Base-by-base conservation (phyloP, 78 protist genomes). In the Speleostelium caveatum region DNA sequence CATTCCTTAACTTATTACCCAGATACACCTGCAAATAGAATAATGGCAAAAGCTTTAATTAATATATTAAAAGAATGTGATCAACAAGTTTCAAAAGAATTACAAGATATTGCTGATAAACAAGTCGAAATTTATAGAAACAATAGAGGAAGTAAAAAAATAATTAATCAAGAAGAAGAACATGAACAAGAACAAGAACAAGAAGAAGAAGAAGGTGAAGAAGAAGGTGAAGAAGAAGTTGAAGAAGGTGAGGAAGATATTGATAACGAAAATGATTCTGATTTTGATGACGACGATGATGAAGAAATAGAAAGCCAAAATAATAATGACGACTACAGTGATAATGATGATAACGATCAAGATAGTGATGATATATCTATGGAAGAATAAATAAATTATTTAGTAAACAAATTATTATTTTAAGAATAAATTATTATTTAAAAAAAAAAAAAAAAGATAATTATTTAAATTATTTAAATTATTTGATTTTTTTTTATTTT, bases 1-100 rank as follows among this genome's bases (percentile, higher is more conserved):
- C 53, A 73, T 5, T 97, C 99, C 55, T 53, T 77, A 22, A 28
- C 97, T 16, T 93, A 96, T 35, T 94, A 85, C 79, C 83, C 67
- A 21, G 86, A 67, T 28, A 36, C 59, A 51, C 62, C 61, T 30
- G 56, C 26, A 28, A 60, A 83, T 33, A 36, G n/a, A 8, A 24
- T 72, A 51, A 69, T 83, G 77, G 77, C 91, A 35, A 83, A 38
- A 36, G 91, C 79, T 56, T 60, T 83, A 33, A 63, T 83, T 32
- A 83, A 45, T 33, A 83, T 83, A 60, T 60, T 83, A 58, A 30
- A 83, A 51, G 91, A 83, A 60, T 83, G 91, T 51, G 35, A 56
- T 12, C 91, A 83, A 69, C 65, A 67, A 49, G 72, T 71, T 10
- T 38, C 67, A 0, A 61, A 74, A 28, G 80, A 67, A 28, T 38